A percentile compares a stretch with the other conserved stretches of the same genome.
These are phyloP conservation scores for Puccinia novopanici DNA, from an alignment of 1,284 basidiomycete genomes.

Conservation along the genomic window DNA sequence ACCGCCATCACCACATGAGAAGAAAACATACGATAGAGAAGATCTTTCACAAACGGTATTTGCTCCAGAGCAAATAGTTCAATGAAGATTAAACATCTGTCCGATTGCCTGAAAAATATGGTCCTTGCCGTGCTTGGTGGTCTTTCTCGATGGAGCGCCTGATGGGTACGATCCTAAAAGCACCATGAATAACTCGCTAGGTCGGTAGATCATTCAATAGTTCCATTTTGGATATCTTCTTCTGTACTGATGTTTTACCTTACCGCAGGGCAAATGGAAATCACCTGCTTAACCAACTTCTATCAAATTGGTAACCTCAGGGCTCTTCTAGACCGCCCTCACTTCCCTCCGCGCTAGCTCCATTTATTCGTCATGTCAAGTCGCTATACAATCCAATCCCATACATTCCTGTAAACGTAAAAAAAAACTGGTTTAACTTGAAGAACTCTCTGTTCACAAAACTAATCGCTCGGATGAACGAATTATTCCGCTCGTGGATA, in stretches of 20 bases:
- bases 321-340: neutral
- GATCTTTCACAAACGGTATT: neutral
- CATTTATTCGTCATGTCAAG: neutral
- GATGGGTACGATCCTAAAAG: constrained; percentile 12
- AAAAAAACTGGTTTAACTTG: no score
- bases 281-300: no score
- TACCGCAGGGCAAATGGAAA: constrained; percentile 5
- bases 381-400: neutral
- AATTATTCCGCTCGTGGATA: no score
- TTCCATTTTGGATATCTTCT: neutral
- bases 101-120: constrained; percentile 3
- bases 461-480: no score
- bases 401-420: neutral
- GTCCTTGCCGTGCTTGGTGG: no score
- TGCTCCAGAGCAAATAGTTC: neutral
- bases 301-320: constrained; percentile 12
- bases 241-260: no score
- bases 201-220: neutral
- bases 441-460: no score
- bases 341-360: neutral
- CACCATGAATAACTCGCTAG: neutral
- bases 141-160: constrained; percentile 4
- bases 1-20: neutral
- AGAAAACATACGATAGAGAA: neutral
- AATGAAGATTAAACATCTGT: constrained; percentile 6